phyloP scores from a whole-genome alignment of 1,284 basidiomycete genomes.

The Malassezia yamatoensis region DNA sequence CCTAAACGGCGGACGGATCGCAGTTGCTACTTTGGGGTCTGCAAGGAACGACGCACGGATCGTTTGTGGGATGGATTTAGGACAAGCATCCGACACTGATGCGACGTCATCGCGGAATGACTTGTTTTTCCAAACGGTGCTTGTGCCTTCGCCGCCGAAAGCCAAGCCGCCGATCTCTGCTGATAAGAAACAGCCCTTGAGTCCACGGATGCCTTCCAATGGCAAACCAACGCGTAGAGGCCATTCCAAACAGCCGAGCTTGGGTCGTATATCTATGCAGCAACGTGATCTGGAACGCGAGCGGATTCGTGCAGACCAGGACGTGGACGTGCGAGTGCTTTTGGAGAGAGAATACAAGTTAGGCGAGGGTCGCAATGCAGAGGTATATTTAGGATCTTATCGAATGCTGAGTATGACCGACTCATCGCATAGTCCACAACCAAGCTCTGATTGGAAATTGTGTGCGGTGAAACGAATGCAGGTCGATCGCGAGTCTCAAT shows the following conservation, averaged over 20 bases:
- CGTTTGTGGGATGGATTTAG: not conserved
- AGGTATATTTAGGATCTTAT: slow-evolving; percentile 37
- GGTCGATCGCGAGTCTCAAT: slow-evolving; percentile 37
- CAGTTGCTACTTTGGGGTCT: too few species aligned
- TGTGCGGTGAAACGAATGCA: slow-evolving; percentile 46
- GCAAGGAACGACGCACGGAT: not conserved
- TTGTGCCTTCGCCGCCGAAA: not conserved
- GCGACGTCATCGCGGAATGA: slow-evolving; percentile 1
- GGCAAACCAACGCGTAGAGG: not conserved
- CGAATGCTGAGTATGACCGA: not conserved
- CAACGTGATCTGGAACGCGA: slow-evolving; percentile 32
- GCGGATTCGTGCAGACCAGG: slow-evolving; percentile 29
- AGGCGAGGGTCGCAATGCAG: slow-evolving; percentile 41
- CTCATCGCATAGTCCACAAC: not conserved
- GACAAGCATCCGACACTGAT: not conserved
- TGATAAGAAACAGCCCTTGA: not conserved
- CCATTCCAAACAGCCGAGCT: slow-evolving; percentile 26
- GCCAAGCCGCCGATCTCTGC: slow-evolving; percentile 2
- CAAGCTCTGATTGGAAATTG: slow-evolving; percentile 23
- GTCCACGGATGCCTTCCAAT: not conserved
- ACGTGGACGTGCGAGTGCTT: slow-evolving; percentile 36
- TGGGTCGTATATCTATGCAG: slow-evolving; percentile 32
- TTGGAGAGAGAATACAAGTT: slow-evolving; percentile 33
- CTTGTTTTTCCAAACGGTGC: slow-evolving; percentile 10
- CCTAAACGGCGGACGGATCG: not conserved